Evolutionary conservation across 78 protist species (phyloP), one percentile per base, ranked within the genome.

Genomic region (Guillardia theta): DNA sequence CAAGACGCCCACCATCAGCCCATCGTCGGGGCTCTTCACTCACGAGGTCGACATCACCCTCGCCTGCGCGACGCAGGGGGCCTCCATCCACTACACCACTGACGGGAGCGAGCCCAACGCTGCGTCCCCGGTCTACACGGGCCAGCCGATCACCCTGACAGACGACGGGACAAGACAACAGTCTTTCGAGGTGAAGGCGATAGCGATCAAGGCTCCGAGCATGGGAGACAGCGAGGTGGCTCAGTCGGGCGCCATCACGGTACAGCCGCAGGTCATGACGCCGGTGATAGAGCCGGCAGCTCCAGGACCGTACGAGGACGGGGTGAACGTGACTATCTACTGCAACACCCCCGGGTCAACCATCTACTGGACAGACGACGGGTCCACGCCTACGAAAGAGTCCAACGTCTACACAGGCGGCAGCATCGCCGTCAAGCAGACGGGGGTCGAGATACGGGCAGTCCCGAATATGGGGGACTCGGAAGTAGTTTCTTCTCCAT

Each of bases 141-240:
- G 19, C 37, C 41, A 8, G 27, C 70, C n/a, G n/a, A n/a, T n/a
- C n/a, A n/a, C n/a, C n/a, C n/a, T n/a, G n/a, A n/a, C n/a, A n/a
- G n/a, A n/a, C n/a, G n/a, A n/a, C n/a, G n/a, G n/a, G n/a, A n/a
- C n/a, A n/a, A n/a, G n/a, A n/a, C n/a, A n/a, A n/a, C n/a, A n/a
- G n/a, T n/a, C 27, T 12, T 70, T 22, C 6, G 83, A 36, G 83
- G 50, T 80, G 33, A 80, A 80, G 50, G 90, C 90, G 58, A n/a
- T 37, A 0, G 90, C 90, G 44, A 43, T 44, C 48, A 44, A 80
- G 48, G 36, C 87, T 12, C 41, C 41, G 41, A 48, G 24, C 0
- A 80, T 80, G 90, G 90, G 90, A 0, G 90, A 80, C 90, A 80
- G 90, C 90, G 90, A 2, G 33, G 50, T 43, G 12, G 50, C 90